Conservation (phyloP, 345 rosid genomes). For the Lepidium aucheri region DNA sequence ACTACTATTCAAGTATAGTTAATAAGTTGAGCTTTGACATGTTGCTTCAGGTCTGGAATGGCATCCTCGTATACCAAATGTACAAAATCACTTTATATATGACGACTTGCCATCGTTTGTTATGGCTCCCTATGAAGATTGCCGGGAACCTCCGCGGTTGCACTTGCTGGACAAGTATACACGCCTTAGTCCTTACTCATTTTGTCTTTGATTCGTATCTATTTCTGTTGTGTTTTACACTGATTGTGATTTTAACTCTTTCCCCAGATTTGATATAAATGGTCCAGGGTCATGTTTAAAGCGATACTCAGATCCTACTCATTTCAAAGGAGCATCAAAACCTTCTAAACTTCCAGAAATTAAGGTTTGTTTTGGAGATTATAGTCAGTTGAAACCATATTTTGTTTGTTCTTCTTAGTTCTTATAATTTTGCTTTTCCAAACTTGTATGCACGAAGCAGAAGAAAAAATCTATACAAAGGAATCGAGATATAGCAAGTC, state of each 20-base stretch:
- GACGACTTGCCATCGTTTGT: constrained; percentile 75
- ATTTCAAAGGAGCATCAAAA: constrained; percentile 59
- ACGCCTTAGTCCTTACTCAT: neutral
- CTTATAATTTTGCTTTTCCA: neutral
- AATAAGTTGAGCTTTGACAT: neutral
- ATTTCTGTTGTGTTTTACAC: neutral
- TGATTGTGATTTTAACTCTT: constrained; percentile 6
- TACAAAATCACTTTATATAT: constrained; percentile 67
- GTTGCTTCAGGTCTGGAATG: constrained; percentile 72
- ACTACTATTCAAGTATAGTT: neutral
- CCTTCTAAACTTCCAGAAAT: constrained; percentile 41
- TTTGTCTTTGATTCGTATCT: neutral
- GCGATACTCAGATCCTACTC: constrained; percentile 85
- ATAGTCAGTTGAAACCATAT: neutral
- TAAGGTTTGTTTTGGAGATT: constrained; percentile 43
- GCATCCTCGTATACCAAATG: constrained; percentile 66
- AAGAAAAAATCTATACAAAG: constrained; percentile 12
- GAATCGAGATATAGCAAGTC: neutral
- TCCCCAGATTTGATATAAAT: constrained; percentile 68
- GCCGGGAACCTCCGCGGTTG: constrained; percentile 64
- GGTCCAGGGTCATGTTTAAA: constrained; percentile 92
- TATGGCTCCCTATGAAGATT: constrained; percentile 83
- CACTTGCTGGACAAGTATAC: constrained; percentile 82
- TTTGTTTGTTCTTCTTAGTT: neutral
- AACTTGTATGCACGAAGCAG: constrained; percentile 8